phyloP scores from a whole-genome alignment of 164 flowering plant species.

The Buxus sempervirens region DNA sequence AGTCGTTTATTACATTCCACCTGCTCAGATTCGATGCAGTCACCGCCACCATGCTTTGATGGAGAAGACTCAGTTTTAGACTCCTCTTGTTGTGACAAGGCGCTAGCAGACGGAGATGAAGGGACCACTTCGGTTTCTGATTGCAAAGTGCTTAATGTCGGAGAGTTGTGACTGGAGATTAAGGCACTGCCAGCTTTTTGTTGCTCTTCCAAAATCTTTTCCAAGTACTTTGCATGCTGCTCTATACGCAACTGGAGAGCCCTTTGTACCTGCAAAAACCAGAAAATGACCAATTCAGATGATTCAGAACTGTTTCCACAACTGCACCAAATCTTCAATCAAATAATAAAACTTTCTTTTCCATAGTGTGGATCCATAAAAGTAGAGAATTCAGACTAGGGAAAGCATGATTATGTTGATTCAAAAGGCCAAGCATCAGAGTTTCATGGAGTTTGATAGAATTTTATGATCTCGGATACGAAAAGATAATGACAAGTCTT shows the following conservation, averaged over 20 bases:
- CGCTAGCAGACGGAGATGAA: constrained; percentile 17
- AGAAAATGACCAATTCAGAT: not conserved
- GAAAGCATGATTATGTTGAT: too few species aligned
- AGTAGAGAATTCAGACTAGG: too few species aligned
- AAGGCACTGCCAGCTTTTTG: constrained; percentile 40
- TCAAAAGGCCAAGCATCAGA: too few species aligned
- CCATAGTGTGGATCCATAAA: too few species aligned
- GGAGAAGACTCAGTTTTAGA: constrained; percentile 23
- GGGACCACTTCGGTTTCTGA: too few species aligned
- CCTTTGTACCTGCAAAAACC: constrained; percentile 45
- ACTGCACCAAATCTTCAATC: too few species aligned
- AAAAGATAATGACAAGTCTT: too few species aligned
- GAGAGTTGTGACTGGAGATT: constrained; percentile 16
- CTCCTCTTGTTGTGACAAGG: constrained; percentile 19
- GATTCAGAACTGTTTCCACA: not conserved
- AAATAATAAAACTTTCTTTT: too few species aligned
- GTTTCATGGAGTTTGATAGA: too few species aligned
- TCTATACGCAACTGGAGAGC: constrained; percentile 59
- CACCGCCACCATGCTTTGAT: constrained; percentile 21
- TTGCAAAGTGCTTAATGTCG: constrained; percentile 16
- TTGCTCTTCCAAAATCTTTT: constrained; percentile 57
- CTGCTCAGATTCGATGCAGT: constrained; percentile 13
- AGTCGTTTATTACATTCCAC: constrained; percentile 22
- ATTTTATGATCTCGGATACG: too few species aligned
- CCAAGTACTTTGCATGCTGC: constrained; percentile 56